Conservation (phyloP, 2,329 filamentous ascomycete genomes). For the Ophiocordyceps camponoti-floridani region DNA sequence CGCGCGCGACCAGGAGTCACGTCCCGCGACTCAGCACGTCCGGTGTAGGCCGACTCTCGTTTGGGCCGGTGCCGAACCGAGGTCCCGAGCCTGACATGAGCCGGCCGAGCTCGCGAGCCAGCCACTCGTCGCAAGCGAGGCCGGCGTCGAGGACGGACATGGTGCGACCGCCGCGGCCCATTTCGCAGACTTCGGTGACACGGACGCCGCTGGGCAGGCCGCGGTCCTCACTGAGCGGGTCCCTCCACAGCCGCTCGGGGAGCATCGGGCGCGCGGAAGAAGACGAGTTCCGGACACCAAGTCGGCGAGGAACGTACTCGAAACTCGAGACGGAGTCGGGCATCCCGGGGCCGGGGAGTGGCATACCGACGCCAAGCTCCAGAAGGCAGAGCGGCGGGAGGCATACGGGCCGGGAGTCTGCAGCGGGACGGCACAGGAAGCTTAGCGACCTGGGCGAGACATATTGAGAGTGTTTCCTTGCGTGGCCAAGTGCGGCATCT, state of each 20-base stretch:
- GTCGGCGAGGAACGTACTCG: slow-evolving; percentile 34
- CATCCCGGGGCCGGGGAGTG: slow-evolving; percentile 23
- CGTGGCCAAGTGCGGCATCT: background rate
- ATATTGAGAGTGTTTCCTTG: slow-evolving; percentile 18
- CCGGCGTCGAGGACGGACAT: slow-evolving; percentile 36
- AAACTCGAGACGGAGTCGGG: slow-evolving; percentile 25
- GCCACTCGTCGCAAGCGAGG: slow-evolving; percentile 35
- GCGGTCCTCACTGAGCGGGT: slow-evolving; percentile 52
- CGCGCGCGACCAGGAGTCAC: slow-evolving; percentile 23
- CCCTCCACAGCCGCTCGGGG: slow-evolving; percentile 37
- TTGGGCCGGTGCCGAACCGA: slow-evolving; percentile 41
- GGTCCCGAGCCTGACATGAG: slow-evolving; percentile 25
- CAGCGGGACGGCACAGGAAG: slow-evolving; percentile 14
- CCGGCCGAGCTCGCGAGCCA: slow-evolving; percentile 59
- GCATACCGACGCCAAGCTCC: slow-evolving; percentile 25
- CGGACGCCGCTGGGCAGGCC: slow-evolving; percentile 53
- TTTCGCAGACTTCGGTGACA: slow-evolving; percentile 45
- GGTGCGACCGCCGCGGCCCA: slow-evolving; percentile 37
- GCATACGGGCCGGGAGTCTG: slow-evolving; percentile 21
- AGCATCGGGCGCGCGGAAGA: slow-evolving; percentile 38
- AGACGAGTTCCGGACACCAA: slow-evolving; percentile 32
- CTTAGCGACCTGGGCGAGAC: slow-evolving; percentile 35
- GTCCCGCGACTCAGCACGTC: slow-evolving; percentile 42
- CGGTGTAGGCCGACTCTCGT: slow-evolving; percentile 44
- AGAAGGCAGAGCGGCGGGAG: slow-evolving; percentile 26